Conservation (phyloP, 306 rosid species). For the Canavalia ensiformis region DNA sequence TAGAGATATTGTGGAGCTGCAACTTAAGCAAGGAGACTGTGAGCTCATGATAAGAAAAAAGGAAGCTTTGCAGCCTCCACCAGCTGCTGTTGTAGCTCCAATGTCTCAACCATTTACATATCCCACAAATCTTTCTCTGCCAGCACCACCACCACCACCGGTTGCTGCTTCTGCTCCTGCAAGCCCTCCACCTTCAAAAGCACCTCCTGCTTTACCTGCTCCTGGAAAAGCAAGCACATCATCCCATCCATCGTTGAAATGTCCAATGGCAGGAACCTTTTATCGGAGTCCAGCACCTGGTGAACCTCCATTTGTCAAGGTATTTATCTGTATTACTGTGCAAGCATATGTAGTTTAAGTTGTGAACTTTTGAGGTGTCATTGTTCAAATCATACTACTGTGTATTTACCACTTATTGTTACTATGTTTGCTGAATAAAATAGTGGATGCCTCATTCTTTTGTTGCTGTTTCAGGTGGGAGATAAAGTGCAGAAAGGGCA, state of each 20-base stretch:
- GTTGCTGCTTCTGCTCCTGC: conserved; percentile 61
- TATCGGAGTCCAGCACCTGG: conserved; percentile 82
- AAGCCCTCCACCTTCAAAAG: conserved; percentile 59
- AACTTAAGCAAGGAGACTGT: conserved; percentile 79
- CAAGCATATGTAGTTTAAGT: background rate
- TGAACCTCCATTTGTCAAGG: conserved; percentile 94
- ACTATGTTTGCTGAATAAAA: background rate
- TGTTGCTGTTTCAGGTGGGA: conserved; percentile 76
- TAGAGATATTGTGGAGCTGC: conserved; percentile 85
- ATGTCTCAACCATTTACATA: conserved; percentile 55
- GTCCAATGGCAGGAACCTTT: conserved; percentile 99
- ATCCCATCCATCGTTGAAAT: conserved; percentile 78
- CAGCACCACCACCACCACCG: conserved; percentile 52
- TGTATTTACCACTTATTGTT: conserved; percentile 1
- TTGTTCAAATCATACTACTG: conserved; percentile 15
- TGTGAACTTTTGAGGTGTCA: background rate
- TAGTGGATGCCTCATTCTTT: conserved; percentile 28
- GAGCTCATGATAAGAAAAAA: conserved; percentile 79
- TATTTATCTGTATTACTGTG: conserved; percentile 37
- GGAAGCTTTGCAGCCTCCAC: conserved; percentile 81
- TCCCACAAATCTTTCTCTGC: conserved; percentile 52
- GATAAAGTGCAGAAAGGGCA: conserved; percentile 95
- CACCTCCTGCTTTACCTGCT: conserved; percentile 58
- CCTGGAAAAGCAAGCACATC: conserved; percentile 66
- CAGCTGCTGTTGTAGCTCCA: conserved; percentile 44